Percentiles rank a stretch among this genome's conserved stretches.
Evolutionary conservation across 1,284 basidiomycete genomes (phyloP).

Genomic region (Cutaneotrichosporon daszewskae): DNA sequence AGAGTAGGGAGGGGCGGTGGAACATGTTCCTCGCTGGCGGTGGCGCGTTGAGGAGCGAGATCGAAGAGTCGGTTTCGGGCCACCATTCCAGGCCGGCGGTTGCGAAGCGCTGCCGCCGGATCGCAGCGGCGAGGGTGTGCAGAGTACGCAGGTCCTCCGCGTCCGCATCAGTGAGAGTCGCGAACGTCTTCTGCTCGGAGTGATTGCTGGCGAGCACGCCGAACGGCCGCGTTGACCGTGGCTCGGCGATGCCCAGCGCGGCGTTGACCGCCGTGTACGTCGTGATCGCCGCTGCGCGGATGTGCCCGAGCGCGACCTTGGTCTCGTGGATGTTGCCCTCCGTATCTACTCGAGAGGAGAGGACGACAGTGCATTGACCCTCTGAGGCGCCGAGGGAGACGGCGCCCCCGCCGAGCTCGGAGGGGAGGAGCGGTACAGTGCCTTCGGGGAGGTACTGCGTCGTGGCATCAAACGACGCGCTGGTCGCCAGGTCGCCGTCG

Average conservation of each 20-base stretch:
- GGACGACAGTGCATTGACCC: conserved; percentile 62
- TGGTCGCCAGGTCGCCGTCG: conserved; percentile 56
- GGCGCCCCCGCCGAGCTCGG: conserved; percentile 47
- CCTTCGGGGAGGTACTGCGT: conserved; percentile 63
- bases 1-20: conserved; percentile 12
- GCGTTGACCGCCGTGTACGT: conserved; percentile 67
- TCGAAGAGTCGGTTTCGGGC: conserved; percentile 5
- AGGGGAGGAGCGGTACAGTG: conserved; percentile 66
- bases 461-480: conserved; percentile 54
- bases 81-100: conserved; percentile 31
- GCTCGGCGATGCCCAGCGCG: conserved; percentile 49
- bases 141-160: conserved; percentile 50
- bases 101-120: conserved; percentile 28
- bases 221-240: conserved; percentile 24
- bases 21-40: conserved; percentile 19
- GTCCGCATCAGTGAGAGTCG: conserved; percentile 14
- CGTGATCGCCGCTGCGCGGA: conserved; percentile 63
- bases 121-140: conserved; percentile 35
- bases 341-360: conserved; percentile 67
- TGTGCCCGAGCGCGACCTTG: conserved; percentile 62
- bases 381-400: conserved; percentile 48
- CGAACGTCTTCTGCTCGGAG: background rate
- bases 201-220: conserved; percentile 14
- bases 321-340: conserved; percentile 65
- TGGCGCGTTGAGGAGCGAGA: conserved; percentile 15